Evolutionary conservation across 208 protist genomes (phyloP).

Genomic region (Leishmania lainsoni): DNA sequence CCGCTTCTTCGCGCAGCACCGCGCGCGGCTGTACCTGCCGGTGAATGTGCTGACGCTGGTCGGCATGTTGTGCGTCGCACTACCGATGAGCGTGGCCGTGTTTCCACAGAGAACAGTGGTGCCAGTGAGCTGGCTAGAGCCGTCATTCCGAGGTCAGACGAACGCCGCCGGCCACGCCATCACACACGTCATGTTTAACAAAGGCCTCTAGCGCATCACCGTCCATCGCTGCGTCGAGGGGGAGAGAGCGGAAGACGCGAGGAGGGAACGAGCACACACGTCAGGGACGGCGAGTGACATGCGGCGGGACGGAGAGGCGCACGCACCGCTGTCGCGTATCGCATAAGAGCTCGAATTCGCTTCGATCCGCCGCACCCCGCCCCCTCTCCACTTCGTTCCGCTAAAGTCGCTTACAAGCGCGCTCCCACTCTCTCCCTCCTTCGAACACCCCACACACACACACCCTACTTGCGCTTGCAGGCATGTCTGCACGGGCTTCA

Average conservation of each 20-base stretch:
- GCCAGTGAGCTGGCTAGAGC: constrained; percentile 45
- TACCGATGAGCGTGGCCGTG: constrained; percentile 58
- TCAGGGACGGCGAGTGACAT: not conserved
- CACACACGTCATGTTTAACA: constrained; percentile 53
- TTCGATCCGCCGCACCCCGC: not conserved
- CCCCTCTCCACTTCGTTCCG: not conserved
- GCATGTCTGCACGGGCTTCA: not conserved
- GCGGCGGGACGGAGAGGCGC: not conserved
- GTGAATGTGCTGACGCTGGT: constrained; percentile 54
- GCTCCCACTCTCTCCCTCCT: not conserved
- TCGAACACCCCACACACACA: not conserved
- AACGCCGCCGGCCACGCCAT: constrained; percentile 43
- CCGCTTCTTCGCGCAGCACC: constrained; percentile 39
- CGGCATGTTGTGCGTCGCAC: constrained; percentile 44
- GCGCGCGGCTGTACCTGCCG: constrained; percentile 43
- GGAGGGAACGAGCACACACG: not conserved
- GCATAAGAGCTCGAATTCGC: not conserved
- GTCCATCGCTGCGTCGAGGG: not conserved
- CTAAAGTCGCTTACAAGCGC: not conserved
- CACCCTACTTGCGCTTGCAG: not conserved
- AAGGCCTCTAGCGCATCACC: constrained; percentile 34
- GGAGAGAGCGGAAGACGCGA: not conserved
- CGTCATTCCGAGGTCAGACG: constrained; percentile 33
- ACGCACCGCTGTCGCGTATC: not conserved
- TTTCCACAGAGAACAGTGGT: constrained; percentile 61